Base-by-base conservation (phyloP, 805 yeast genomes). In the Saturnispora sanitii region DNA sequence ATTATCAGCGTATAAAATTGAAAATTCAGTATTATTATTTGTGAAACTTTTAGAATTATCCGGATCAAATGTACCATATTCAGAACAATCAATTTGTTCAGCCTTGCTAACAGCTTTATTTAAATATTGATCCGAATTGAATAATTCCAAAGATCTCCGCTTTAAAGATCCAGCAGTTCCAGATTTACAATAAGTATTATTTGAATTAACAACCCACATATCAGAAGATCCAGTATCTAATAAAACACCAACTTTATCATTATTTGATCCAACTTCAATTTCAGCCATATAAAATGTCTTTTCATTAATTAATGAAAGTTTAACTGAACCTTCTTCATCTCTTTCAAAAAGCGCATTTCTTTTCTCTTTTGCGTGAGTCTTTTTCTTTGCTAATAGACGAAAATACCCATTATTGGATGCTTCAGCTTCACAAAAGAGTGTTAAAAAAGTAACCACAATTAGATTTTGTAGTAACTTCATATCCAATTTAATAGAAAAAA, bases 151-250 rank as follows among this genome's bases (percentile, higher is more conserved):
- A 18, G 32, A 20, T 13, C 38, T 39, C n/a, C 35, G 41, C 4
- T 33, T 25, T 11, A 42, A 32, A 17, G 48, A 45, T 5, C 45
- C 45, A 6, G 37, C n/a, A 2, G 48, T 37, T 17, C 47, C 46
- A 0, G 50, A 32, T 4, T 51, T 34, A 50, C 77, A 71, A 42
- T 64, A 69, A 2, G 79, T 70, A 50, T 75, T 76, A 32, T 60
- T 50, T 2, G 69, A 54, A 21, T 67, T 63, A 44, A 72, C 65
- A 18, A 80, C 73, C 84, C 85, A 80, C 18, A 82, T 59, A 55
- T 82, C 90, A 0, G 83, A 70, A 0, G 87, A 79, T 2, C 90
- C 92, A 1, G 88, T 82, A 52, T 82, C 92, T n/a, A 82, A 54
- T 29, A 78, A 55, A 8, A 80, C 75, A 8, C 64, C 64, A 5